Evolutionary conservation across 2,329 filamentous ascomycete genomes (phyloP).

Genomic region (Claviceps cyperi): DNA sequence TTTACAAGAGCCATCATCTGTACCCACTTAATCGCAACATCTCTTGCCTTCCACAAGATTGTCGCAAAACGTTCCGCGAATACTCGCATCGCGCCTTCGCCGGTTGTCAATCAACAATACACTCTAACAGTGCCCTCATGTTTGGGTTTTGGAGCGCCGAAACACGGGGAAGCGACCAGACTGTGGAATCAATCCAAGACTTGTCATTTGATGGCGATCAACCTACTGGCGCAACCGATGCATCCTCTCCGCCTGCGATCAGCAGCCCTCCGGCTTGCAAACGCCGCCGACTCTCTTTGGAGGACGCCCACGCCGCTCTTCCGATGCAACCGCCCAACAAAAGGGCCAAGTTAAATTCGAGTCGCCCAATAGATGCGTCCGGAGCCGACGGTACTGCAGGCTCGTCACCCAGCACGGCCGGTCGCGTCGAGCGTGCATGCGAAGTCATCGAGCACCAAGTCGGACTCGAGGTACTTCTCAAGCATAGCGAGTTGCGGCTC

Average conservation of each 20-base stretch:
- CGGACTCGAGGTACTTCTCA: conserved; percentile 79
- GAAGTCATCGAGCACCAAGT: conserved; percentile 75
- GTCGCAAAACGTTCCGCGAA: conserved; percentile 6
- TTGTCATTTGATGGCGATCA: conserved; percentile 18
- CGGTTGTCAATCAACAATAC: conserved; percentile 8
- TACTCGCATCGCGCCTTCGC: conserved; percentile 7
- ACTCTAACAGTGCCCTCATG: conserved; percentile 32
- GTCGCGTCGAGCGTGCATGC: conserved; percentile 37
- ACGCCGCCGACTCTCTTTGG: conserved; percentile 23
- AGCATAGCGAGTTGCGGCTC: conserved; percentile 84
- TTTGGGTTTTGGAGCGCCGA: conserved; percentile 48
- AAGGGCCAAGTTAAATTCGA: conserved; percentile 25
- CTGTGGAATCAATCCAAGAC: conserved; percentile 17
- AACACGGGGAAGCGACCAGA: conserved; percentile 40
- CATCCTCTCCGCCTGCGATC: neutral
- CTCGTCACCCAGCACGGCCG: neutral
- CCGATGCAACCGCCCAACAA: conserved; percentile 19
- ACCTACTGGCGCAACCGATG: neutral
- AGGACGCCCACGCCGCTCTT: conserved; percentile 5
- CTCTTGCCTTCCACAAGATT: neutral
- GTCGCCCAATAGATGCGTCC: conserved; percentile 3
- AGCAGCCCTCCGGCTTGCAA: conserved; percentile 17
- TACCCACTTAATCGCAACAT: neutral
- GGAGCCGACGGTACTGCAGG: conserved; percentile 10
- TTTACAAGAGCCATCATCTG: conserved; percentile 20